phyloP scores from a whole-genome alignment of 192 early-diverging fungal species.

The Mortierella claussenii region DNA sequence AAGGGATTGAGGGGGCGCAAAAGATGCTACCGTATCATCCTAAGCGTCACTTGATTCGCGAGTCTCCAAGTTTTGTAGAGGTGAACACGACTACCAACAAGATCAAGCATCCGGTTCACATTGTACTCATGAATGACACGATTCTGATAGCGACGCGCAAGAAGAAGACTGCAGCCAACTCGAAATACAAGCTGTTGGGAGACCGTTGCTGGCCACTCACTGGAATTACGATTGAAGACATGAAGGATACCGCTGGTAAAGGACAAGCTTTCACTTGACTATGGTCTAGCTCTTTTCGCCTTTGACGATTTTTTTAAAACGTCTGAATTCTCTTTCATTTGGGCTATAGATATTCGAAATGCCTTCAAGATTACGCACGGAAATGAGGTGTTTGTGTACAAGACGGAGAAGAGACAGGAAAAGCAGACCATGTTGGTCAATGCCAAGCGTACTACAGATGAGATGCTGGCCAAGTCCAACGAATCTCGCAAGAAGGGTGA shows the following conservation, averaged over 20 bases:
- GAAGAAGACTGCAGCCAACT: constrained; percentile 68
- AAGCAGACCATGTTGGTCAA: constrained; percentile 71
- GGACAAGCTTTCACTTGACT: too few species aligned
- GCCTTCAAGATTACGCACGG: constrained; percentile 89
- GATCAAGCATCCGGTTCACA: constrained; percentile 78
- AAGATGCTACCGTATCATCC: constrained; percentile 75
- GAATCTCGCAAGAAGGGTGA: constrained; percentile 39
- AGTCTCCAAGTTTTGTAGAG: constrained; percentile 78
- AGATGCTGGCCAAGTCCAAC: constrained; percentile 56
- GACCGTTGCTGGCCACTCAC: constrained; percentile 82
- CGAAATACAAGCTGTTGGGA: constrained; percentile 75
- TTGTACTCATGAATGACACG: constrained; percentile 88
- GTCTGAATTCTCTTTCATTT: constrained; percentile 5
- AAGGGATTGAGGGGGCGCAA: constrained; percentile 69
- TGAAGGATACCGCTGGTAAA: constrained; percentile 80
- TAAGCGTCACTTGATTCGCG: constrained; percentile 77
- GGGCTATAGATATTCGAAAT: constrained; percentile 71
- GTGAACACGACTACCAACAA: constrained; percentile 81
- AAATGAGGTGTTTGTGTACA: constrained; percentile 77
- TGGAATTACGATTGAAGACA: constrained; percentile 87
- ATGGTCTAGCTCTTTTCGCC: too few species aligned
- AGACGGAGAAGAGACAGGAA: constrained; percentile 73
- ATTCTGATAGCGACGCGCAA: constrained; percentile 83
- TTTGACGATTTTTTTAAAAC: too few species aligned
- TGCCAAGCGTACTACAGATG: constrained; percentile 68